phyloP scores from a whole-genome alignment of 192 early-diverging fungal genomes.

The Coemansia sp. region DNA sequence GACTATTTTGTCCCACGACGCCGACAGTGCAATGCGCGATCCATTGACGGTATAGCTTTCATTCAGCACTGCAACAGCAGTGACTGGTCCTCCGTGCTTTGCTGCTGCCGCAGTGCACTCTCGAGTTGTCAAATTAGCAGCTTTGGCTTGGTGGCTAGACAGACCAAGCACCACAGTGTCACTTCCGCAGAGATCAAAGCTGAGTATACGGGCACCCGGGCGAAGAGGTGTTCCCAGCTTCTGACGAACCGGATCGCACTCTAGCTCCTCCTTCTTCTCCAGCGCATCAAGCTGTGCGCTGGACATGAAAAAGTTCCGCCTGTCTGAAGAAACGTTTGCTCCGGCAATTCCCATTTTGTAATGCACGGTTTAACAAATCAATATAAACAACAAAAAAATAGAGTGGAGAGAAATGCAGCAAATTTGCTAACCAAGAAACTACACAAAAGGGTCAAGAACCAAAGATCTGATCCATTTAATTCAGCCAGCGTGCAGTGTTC shows the following conservation, averaged over 20 bases:
- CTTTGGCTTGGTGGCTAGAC: constrained; percentile 40
- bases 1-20: constrained; percentile 94
- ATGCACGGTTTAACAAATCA: neutral
- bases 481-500: too few relatives aligned
- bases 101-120: constrained; percentile 10
- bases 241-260: constrained; percentile 40
- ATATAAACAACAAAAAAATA: too few relatives aligned
- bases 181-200: constrained; percentile 30
- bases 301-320: constrained; percentile 53
- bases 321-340: constrained; percentile 41
- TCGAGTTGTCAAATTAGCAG: constrained; percentile 24
- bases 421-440: too few relatives aligned
- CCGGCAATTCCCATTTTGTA: constrained; percentile 7
- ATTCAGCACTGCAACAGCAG: constrained; percentile 59
- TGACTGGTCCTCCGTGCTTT: constrained; percentile 70
- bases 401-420: too few relatives aligned
- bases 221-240: constrained; percentile 41
- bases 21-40: constrained; percentile 68
- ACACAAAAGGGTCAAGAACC: too few relatives aligned
- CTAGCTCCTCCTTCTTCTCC: constrained; percentile 40
- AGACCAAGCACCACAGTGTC: constrained; percentile 36
- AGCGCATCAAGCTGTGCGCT: constrained; percentile 54
- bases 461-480: too few relatives aligned
- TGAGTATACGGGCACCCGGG: constrained; percentile 35
- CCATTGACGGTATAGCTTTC: constrained; percentile 43